Conservation (phyloP, 768 basidiomycete species). For the Auricularia sp. region DNA sequence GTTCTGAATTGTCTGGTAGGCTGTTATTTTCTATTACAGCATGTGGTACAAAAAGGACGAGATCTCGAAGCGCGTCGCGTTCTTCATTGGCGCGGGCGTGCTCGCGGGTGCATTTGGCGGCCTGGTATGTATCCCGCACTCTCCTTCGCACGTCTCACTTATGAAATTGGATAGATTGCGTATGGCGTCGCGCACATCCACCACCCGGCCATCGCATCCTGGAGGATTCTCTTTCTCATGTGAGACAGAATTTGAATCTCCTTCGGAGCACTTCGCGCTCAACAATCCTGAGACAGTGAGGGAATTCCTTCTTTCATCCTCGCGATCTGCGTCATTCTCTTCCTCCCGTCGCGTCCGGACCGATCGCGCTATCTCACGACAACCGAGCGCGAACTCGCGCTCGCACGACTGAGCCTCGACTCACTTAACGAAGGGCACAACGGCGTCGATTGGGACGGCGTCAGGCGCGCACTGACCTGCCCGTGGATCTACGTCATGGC, state of each 20-base stretch:
- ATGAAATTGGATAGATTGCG: conserved; percentile 4
- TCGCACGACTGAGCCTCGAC: conserved; percentile 24
- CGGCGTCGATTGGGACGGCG: conserved; percentile 24
- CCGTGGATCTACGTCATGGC: conserved; percentile 26
- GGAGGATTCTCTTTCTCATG: conserved; percentile 29
- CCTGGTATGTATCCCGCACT: not conserved
- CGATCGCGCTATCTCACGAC: conserved; percentile 24
- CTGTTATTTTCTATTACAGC: conserved; percentile 11
- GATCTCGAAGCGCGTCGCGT: conserved; percentile 26
- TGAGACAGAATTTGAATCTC: conserved; percentile 11
- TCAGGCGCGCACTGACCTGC: conserved; percentile 22
- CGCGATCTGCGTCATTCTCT: conserved; percentile 27
- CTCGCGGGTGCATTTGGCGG: conserved; percentile 13
- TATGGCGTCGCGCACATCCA: conserved; percentile 20
- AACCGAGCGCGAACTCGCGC: conserved; percentile 24
- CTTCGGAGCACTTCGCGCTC: not conserved
- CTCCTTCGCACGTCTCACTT: not conserved
- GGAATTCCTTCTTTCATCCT: conserved; percentile 25
- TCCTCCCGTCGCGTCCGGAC: conserved; percentile 29
- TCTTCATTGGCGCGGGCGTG: conserved; percentile 28
- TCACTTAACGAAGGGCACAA: conserved; percentile 12
- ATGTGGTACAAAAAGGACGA: conserved; percentile 18
- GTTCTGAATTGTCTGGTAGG: conserved; percentile 8
- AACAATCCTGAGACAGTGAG: conserved; percentile 6
- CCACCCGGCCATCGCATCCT: conserved; percentile 9